Evolutionary conservation across 164 flowering plant genomes (phyloP).

Genomic region (Kingdonia uniflora): DNA sequence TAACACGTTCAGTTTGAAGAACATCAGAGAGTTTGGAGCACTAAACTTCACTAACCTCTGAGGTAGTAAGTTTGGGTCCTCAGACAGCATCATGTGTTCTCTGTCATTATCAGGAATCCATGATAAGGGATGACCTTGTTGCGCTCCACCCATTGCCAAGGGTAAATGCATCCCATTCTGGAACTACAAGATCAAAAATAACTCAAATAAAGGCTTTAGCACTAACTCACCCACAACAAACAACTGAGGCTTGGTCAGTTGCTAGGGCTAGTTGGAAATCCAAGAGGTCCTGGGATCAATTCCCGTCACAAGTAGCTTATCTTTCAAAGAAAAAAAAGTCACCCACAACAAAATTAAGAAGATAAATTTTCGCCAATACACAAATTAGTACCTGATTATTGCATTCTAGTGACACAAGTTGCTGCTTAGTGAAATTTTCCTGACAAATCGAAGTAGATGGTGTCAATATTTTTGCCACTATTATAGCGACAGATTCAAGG

Average conservation of each 20-base stretch:
- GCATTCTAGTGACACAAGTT: conserved; percentile 35
- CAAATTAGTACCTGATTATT: conserved; percentile 33
- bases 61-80: conserved; percentile 35
- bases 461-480: too few species aligned
- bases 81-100: conserved; percentile 37
- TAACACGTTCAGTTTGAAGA: too few species aligned
- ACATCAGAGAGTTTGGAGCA: too few species aligned
- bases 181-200: conserved; percentile 24
- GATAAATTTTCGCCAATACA: neutral
- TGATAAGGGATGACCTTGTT: conserved; percentile 38
- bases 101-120: conserved; percentile 49
- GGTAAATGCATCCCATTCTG: conserved; percentile 56
- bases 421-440: conserved; percentile 37
- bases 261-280: too few species aligned
- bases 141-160: conserved; percentile 30
- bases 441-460: conserved; percentile 13
- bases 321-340: too few species aligned
- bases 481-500: too few species aligned
- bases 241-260: too few species aligned
- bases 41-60: conserved; percentile 32
- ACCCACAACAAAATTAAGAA: neutral
- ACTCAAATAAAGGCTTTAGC: neutral
- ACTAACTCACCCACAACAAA: neutral
- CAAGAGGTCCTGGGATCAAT: too few species aligned
- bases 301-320: too few species aligned